Percentiles rank a stretch among this genome's conserved stretches.
Evolutionary conservation across 257 asterid genomes (phyloP).

Genomic region (Ballota nigra): DNA sequence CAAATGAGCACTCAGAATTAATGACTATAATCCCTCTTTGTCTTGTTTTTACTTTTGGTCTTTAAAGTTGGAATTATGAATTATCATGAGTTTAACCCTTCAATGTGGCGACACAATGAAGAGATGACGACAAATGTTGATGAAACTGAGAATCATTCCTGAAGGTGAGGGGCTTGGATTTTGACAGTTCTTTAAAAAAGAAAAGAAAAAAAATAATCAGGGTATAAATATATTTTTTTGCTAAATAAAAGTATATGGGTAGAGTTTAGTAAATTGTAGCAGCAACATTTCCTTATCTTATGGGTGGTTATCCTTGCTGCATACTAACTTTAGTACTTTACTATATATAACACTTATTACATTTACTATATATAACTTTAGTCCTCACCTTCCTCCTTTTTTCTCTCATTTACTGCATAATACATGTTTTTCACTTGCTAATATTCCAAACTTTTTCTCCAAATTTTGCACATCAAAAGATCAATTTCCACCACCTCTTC

Average conservation of each 20-base stretch:
- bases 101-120: background rate
- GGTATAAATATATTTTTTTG: background rate
- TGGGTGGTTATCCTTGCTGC: conserved; percentile 24
- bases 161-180: too few relatives aligned
- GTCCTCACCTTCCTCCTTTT: background rate
- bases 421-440: background rate
- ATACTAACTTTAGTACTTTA: conserved; percentile 11
- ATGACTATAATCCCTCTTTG: background rate
- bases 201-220: background rate
- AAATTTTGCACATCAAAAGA: background rate
- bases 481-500: background rate
- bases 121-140: background rate
- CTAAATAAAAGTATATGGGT: background rate
- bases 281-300: background rate
- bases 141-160: too few relatives aligned
- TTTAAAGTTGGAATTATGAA: background rate
- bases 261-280: background rate
- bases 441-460: background rate
- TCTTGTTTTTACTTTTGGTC: background rate
- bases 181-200: background rate
- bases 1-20: background rate
- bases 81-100: background rate
- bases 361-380: conserved; percentile 16
- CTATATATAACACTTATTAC: conserved; percentile 13
- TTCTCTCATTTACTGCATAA: background rate